Base-by-base conservation (phyloP, 345 rosid species). In the Stellera chamaejasme region DNA sequence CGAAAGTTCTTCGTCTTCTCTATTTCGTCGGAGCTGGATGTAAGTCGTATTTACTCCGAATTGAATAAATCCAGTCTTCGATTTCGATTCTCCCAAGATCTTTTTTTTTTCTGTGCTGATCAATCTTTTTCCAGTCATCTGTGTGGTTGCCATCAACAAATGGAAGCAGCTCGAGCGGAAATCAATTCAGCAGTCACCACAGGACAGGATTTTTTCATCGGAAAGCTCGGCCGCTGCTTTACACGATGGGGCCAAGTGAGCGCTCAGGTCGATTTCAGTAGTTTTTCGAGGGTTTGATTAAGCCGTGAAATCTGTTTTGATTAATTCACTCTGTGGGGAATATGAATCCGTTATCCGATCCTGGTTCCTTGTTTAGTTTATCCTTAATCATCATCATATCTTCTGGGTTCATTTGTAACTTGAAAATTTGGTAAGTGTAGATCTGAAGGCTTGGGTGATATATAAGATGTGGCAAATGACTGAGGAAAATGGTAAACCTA, bases 21-120 rank as follows among this genome's bases (percentile, higher is more conserved):
- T 75, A 61, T 60, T 83, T 83, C 73, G 87, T 77, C 71, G 83
- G 95, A 71, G 88, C 94, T 54, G 95, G 87, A 57, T 74, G 95
- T 83, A 67, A 76, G 85, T 71, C 27, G 1, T 1, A 39, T 26
- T 26, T 5, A 10, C 15, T 50, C 19, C 32, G 7, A 16, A 59
- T 26, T 15, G 2, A 19, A 8, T 11, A 15, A 43, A 45, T 13
- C 46, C 45, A n/a, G 39, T 32, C 39, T 32, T 32, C 39, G 39
- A 32, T 32, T 32, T 32, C 9, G 39, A 32, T 32, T 32, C 39
- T 32, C 39, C 9, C 7, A 3, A 32, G 39, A 32, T 32, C 3
- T 32, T 32, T 32, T 32, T 32, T 32, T 32, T 32, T 3, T 3
- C 39, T 32, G 39, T 32, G 36, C 11, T n/a, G 28, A 4, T 69